Base-by-base conservation (phyloP, 202 grass and related monocot genomes). In the Tripidium arundinaceum region DNA sequence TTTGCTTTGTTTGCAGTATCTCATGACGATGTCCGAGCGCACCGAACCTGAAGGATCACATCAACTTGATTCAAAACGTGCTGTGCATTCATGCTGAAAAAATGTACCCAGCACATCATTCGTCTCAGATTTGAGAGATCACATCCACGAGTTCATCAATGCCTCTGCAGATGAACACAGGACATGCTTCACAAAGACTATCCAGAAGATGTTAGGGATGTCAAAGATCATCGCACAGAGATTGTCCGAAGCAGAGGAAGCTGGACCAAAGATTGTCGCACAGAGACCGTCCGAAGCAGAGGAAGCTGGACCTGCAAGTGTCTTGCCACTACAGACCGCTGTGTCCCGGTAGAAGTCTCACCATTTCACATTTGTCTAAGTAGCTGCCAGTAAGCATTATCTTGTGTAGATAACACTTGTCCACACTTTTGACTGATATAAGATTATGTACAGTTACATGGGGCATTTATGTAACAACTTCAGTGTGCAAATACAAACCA, bases 161-260 rank as follows among this genome's bases (percentile, higher is more conserved):
- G 92, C 95, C 3, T 98, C 88, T 2, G 61, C 89, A 61, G 90
- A 93, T 39, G 95, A 98, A 63, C 92, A 93, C 88, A 78, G 63
- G 41, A 91, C 82, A 68, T 98, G 92, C 62, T 86, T 95, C 50
- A 82, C 91, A 22, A 89, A 88, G 47, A 98, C 90, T 16, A 84
- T 95, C 7, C 70, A 87, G 73, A 91, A 83, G 83, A 82, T 98
- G 85, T 94, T 91, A 43, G 89, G 73, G 8, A 86, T 94, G 87
- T 86, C 89, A 54, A 91, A 86, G 85, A 80, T 21, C 2, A 89
- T 83, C 4, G 68, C 78, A 26, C 75, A 93, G 34, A 86, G 76
- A 65, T 77, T 85, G 2, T 16, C 62, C 0, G 73, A 84, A 62
- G 46, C 46, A 2, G 78, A 83, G 68, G 79, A 93, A 77, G 76